Evolutionary conservation across 78 protist species (phyloP).

Genomic region (Salpingoeca rosetta): DNA sequence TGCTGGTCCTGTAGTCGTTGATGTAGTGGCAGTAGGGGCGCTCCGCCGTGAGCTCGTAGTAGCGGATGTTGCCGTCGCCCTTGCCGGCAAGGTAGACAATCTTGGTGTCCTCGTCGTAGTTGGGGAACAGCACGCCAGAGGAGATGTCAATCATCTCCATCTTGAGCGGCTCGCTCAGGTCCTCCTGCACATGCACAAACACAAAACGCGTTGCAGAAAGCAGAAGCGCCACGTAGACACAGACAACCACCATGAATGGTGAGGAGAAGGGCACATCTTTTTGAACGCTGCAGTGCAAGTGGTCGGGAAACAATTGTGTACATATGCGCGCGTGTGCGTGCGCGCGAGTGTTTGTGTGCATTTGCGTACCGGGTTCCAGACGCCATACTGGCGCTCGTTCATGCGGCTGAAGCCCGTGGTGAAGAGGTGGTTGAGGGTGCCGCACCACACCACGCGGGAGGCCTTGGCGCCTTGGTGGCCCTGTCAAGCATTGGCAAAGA

Average conservation of each 20-base stretch:
- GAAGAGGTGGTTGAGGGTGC: slow-evolving; percentile 53
- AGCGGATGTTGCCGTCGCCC: slow-evolving; percentile 95
- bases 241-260: too few species aligned
- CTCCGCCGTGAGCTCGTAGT: slow-evolving; percentile 78
- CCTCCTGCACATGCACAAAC: too few species aligned
- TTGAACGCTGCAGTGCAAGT: too few species aligned
- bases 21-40: slow-evolving; percentile 58
- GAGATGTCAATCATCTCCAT: slow-evolving; percentile 55
- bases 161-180: slow-evolving; percentile 45
- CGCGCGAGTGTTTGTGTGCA: too few species aligned
- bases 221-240: too few species aligned
- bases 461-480: slow-evolving; percentile 83
- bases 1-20: slow-evolving; percentile 63
- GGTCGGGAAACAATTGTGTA: too few species aligned
- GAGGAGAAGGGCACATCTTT: too few species aligned
- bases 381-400: slow-evolving; percentile 70
- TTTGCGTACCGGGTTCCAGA: slow-evolving; percentile 65
- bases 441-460: slow-evolving; percentile 63
- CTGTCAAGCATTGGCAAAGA: too few species aligned
- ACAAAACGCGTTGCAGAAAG: too few species aligned
- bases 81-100: slow-evolving; percentile 87
- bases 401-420: slow-evolving; percentile 80
- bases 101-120: slow-evolving; percentile 77
- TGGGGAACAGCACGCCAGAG: slow-evolving; percentile 80
- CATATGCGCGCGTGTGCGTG: too few species aligned